Conservation (phyloP, 139 green algal genomes). For the Chlorella sp. region DNA sequence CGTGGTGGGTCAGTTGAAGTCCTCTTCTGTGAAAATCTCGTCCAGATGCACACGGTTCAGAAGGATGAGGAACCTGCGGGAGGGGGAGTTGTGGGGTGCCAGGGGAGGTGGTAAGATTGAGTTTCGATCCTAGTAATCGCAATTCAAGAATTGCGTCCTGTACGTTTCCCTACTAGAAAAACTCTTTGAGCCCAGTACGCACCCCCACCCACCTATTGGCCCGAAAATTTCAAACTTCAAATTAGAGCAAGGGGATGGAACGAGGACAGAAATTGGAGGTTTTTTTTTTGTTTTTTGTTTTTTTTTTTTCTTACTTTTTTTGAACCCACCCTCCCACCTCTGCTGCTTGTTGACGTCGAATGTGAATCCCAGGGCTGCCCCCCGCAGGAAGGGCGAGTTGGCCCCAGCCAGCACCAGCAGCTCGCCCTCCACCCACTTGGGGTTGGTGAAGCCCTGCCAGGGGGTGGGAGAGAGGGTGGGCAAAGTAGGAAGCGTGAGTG, state of each 20-base stretch:
- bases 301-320: no score
- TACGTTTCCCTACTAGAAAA: no score
- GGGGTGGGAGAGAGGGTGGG: not conserved
- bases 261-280: no score
- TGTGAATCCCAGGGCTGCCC: slow-evolving; percentile 89
- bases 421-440: slow-evolving; percentile 92
- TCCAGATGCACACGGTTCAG: slow-evolving; percentile 13
- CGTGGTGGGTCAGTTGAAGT: not conserved
- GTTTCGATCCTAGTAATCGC: no score
- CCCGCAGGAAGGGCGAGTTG: slow-evolving; percentile 51
- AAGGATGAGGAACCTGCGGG: slow-evolving; percentile 15
- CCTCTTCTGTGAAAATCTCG: not conserved
- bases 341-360: slow-evolving; percentile 50
- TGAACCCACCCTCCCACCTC: not conserved
- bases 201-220: no score
- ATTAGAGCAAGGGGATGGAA: no score
- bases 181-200: no score
- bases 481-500: not conserved
- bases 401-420: slow-evolving; percentile 78
- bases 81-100: no score
- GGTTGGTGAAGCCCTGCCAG: slow-evolving; percentile 29
- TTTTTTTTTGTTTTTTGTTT: no score
- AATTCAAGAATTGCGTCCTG: no score
- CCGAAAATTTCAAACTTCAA: no score
- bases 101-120: no score